phyloP scores from a whole-genome alignment of 257 asterid genomes.

The Penstemon barbatus region DNA sequence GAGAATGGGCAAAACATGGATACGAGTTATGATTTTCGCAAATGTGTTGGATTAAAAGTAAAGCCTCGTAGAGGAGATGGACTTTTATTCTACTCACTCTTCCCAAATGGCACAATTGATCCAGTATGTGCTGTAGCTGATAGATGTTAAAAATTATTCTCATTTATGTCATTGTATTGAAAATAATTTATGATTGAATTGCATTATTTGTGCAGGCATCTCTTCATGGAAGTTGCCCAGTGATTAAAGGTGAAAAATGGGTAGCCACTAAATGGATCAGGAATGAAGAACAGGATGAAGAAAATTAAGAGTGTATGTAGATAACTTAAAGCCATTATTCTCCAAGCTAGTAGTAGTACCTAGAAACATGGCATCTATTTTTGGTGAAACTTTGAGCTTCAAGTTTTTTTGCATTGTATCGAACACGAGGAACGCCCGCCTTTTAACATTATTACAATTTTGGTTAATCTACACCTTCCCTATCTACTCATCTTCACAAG shows the following conservation, averaged over 20 bases:
- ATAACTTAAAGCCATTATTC: neutral
- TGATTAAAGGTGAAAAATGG: constrained; percentile 88
- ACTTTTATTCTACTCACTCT: constrained; percentile 79
- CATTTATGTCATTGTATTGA: too few species aligned
- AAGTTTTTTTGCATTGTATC: constrained; percentile 33
- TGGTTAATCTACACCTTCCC: neutral
- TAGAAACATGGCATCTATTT: constrained; percentile 17
- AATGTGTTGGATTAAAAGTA: constrained; percentile 82
- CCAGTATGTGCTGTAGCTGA: constrained; percentile 50
- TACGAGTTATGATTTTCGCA: constrained; percentile 51
- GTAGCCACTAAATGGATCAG: constrained; percentile 98
- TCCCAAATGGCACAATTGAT: constrained; percentile 86
- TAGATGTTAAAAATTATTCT: neutral
- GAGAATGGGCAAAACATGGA: constrained; percentile 83
- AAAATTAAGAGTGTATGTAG: constrained; percentile 18
- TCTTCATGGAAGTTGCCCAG: constrained; percentile 97
- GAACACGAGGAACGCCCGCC: neutral
- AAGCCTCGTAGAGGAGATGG: constrained; percentile 97
- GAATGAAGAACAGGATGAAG: constrained; percentile 54
- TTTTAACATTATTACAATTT: neutral
- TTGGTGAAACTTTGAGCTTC: constrained; percentile 12
- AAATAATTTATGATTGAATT: too few species aligned
- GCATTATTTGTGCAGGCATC: constrained; percentile 53
- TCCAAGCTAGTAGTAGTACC: neutral
- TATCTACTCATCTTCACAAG: neutral